These are phyloP conservation scores for Rhizomucor pusillus DNA, from an alignment of 371 early-diverging fungal species.

Conservation along the genomic window DNA sequence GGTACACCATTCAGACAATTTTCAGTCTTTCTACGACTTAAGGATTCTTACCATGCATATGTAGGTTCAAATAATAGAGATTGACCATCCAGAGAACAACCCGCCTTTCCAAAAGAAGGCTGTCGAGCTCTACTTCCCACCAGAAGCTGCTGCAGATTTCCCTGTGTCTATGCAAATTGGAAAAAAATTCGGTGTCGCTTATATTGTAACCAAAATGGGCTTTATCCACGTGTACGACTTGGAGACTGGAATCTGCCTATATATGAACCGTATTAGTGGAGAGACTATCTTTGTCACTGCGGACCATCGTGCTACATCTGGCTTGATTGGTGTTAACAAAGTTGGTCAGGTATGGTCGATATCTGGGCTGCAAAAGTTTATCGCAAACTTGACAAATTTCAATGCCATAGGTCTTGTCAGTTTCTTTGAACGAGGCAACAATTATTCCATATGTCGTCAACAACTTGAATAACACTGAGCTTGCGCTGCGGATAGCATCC, in stretches of 20 bases:
- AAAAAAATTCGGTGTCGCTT: constrained; percentile 88
- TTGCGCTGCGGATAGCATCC: constrained; percentile 88
- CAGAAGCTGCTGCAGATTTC: constrained; percentile 92
- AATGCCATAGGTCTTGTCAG: constrained; percentile 76
- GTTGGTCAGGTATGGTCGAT: constrained; percentile 82
- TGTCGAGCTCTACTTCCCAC: constrained; percentile 93
- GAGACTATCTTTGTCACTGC: constrained; percentile 97
- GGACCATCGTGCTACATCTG: constrained; percentile 82
- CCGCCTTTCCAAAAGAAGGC: constrained; percentile 89
- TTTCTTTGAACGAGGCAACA: constrained; percentile 84
- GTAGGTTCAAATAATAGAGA: constrained; percentile 94
- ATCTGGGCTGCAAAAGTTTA: not conserved
- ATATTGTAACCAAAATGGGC: constrained; percentile 96
- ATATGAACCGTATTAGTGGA: constrained; percentile 94
- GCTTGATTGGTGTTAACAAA: constrained; percentile 94
- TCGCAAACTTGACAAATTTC: not conserved
- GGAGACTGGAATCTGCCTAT: constrained; percentile 90
- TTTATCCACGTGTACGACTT: constrained; percentile 96
- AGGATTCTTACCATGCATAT: not conserved
- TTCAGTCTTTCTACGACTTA: no score
- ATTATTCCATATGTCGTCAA: constrained; percentile 89
- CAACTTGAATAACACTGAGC: constrained; percentile 80
- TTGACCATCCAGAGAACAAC: constrained; percentile 92
- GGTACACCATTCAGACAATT: constrained; percentile 41
- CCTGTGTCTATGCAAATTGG: constrained; percentile 97